Evolutionary conservation across 2,329 filamentous ascomycete species (phyloP), one percentile per base, ranked within the genome.

Genomic region (Neophaeococcomyces mojaviensis): DNA sequence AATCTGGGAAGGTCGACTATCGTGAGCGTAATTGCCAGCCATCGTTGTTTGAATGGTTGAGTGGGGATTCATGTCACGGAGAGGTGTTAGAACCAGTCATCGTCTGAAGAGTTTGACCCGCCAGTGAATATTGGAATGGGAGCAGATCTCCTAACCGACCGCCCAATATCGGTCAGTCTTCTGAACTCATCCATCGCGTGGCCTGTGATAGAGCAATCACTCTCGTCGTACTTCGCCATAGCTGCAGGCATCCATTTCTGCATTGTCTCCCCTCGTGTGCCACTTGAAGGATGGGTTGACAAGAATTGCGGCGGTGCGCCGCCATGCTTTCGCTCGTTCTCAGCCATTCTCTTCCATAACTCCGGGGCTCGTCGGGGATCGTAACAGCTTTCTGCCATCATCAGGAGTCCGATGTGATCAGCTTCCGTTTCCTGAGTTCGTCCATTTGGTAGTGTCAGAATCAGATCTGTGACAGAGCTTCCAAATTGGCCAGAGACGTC

Each of bases 331-430:
- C 71, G 61, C 42, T 72, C 69, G 10, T 56, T 52, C 51, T 69
- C 61, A 46, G 76, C 70, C 71, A 78, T 77, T 26, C 72, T 61
- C 19, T 61, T 57, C 74, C 74, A 77, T 53, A 82, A 58, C 19
- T 63, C 65, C 48, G 76, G 68, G 1, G 78, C 78, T 12, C 72
- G 76, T 47, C 70, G 60, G 0, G 79, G 79, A 44, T 78, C 66
- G 54, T 76, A 82, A 59, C 79, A 82, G 31, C 71, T 72, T 58
- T 78, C 68, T 1, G 78, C 70, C 75, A 82, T 82, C 71, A 82
- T 78, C 59, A 80, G 64, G 66, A 52, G 38, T 8, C 79, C 79
- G 28, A 82, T 80, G 44, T 77, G 73, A 58, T 82, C 79, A 6
- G 79, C 79, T 58, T 81, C 78, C 2, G 68, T 66, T 64, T 82